phyloP scores from a whole-genome alignment of 2,329 filamentous ascomycete genomes.

The Thielaviopsis euricoi region DNA sequence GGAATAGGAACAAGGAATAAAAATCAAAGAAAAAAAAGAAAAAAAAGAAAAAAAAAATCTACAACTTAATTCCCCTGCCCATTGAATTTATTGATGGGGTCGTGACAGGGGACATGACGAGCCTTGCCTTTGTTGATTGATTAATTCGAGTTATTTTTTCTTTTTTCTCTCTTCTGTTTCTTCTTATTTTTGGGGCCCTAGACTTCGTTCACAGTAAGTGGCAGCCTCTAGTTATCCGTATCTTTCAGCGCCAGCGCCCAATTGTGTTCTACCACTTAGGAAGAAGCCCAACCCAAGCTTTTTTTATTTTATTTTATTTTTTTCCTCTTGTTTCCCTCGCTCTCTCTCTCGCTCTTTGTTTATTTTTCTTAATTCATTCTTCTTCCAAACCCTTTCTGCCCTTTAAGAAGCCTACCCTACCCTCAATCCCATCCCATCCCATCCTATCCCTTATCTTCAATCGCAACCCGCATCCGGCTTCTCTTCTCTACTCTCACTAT shows the following conservation, averaged over 20 bases:
- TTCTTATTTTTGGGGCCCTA: no score
- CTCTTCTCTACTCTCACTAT: not conserved
- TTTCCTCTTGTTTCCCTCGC: not conserved
- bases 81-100: not conserved
- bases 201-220: no score
- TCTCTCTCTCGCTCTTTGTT: not conserved
- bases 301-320: not conserved
- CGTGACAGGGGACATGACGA: not conserved
- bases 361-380: not conserved
- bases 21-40: not conserved
- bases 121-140: not conserved
- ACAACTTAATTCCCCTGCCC: not conserved
- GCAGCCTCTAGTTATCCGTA: no score
- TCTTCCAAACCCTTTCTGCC: constrained; percentile 4
- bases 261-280: not conserved
- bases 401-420: constrained; percentile 1
- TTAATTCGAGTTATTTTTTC: not conserved
- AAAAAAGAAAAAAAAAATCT: not conserved
- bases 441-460: not conserved
- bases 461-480: not conserved
- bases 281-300: not conserved
- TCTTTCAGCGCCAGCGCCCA: not conserved
- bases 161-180: not conserved
- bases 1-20: not conserved
- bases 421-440: no score